phyloP scores from a whole-genome alignment of 495 filamentous ascomycete genomes.

The Talaromyces proteolyticus region DNA sequence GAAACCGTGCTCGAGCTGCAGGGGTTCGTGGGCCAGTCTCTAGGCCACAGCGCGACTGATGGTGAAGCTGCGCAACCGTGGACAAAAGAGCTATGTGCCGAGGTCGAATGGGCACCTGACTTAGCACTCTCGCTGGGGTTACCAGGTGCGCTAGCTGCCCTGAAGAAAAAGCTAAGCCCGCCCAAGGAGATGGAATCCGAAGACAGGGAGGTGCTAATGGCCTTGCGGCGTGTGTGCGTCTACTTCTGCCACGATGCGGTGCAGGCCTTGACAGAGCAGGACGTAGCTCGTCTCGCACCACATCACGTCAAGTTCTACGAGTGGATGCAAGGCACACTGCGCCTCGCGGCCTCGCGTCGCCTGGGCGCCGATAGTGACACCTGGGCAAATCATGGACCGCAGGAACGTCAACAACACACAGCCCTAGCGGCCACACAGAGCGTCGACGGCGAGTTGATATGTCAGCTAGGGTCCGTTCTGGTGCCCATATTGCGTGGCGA shows the following conservation, averaged over 20 bases:
- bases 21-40: background rate
- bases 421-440: background rate
- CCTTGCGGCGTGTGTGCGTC: background rate
- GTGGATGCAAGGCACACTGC: too few relatives aligned
- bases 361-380: background rate
- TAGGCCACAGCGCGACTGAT: constrained; percentile 2
- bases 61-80: too few relatives aligned
- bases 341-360: too few relatives aligned
- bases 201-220: background rate
- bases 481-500: background rate
- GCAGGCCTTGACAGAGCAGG: background rate
- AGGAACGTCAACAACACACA: background rate
- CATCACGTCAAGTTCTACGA: constrained; percentile 3
- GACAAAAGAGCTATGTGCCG: background rate
- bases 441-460: constrained; percentile 1
- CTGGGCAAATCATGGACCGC: background rate
- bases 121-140: too few relatives aligned
- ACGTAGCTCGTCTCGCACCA: background rate
- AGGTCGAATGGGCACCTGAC: constrained; percentile 5
- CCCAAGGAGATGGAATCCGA: too few relatives aligned
- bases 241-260: constrained; percentile 1
- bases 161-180: too few relatives aligned
- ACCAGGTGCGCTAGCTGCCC: too few relatives aligned
- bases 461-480: background rate
- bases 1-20: background rate